Percentiles rank a stretch among this genome's conserved stretches.
Conservation (phyloP, 768 basidiomycete genomes). For the Auricularia auricula-judae region DNA sequence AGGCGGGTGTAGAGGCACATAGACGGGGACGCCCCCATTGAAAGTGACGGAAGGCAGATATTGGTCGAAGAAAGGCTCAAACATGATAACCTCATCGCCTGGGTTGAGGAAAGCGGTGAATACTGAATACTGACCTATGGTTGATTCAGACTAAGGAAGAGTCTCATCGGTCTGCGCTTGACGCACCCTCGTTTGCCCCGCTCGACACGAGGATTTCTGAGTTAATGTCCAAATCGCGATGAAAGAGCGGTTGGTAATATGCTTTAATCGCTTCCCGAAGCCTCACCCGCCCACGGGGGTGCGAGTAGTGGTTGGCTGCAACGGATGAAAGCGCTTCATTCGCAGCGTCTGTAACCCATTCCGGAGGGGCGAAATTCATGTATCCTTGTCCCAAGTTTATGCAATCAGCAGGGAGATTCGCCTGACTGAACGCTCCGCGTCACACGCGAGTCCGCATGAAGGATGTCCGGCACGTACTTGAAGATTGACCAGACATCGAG, state of each 20-base stretch:
- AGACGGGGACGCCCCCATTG: constrained; percentile 88
- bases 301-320: constrained; percentile 76
- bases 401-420: constrained; percentile 80
- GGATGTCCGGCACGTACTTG: constrained; percentile 39
- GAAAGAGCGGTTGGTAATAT: constrained; percentile 59
- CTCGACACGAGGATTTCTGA: constrained; percentile 89
- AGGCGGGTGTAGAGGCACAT: constrained; percentile 93
- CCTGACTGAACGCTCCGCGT: constrained; percentile 31
- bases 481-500: constrained; percentile 89
- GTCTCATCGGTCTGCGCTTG: not conserved
- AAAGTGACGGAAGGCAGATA: constrained; percentile 88
- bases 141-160: not conserved
- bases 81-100: constrained; percentile 97
- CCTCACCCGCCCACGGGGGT: constrained; percentile 80
- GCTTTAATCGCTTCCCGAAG: constrained; percentile 79
- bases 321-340: constrained; percentile 52
- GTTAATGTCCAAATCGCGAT: constrained; percentile 68
- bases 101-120: constrained; percentile 84
- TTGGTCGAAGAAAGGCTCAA: constrained; percentile 97
- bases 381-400: constrained; percentile 94
- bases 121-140: constrained; percentile 81
- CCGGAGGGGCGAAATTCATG: constrained; percentile 85
- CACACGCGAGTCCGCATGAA: not conserved
- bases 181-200: constrained; percentile 88
- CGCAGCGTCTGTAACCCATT: constrained; percentile 69